phyloP scores from a whole-genome alignment of 768 basidiomycete genomes.

The Naematelia aurantialba region DNA sequence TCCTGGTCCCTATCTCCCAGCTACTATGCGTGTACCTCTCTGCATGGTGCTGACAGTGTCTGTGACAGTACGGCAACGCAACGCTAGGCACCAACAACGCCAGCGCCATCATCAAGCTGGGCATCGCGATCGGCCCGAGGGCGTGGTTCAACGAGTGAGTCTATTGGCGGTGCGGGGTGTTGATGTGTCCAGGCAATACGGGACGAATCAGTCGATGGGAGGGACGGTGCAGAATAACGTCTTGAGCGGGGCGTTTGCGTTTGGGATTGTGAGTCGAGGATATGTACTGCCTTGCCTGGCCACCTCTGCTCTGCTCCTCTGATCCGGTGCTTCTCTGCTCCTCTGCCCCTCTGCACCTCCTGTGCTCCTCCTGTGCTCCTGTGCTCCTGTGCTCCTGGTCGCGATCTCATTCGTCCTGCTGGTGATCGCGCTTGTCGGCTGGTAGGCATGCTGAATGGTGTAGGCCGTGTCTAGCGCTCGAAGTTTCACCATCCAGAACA shows the following conservation, averaged over 20 bases:
- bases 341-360: too few species aligned
- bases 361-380: too few species aligned
- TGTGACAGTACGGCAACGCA: conserved; percentile 24
- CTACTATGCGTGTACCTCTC: background rate
- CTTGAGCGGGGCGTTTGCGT: conserved; percentile 41
- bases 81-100: conserved; percentile 30
- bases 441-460: too few species aligned
- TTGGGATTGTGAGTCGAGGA: conserved; percentile 31
- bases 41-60: background rate
- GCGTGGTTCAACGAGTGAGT: conserved; percentile 37
- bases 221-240: conserved; percentile 33
- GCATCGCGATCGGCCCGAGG: conserved; percentile 39
- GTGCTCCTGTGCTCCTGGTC: too few species aligned
- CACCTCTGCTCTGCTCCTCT: background rate
- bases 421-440: too few species aligned
- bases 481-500: conserved; percentile 32
- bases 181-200: conserved; percentile 23
- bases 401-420: too few species aligned
- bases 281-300: background rate
- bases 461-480: conserved; percentile 28
- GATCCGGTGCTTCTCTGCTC: too few species aligned
- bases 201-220: conserved; percentile 33
- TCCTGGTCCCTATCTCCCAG: background rate
- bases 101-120: conserved; percentile 43
- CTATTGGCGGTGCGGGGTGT: background rate